These are phyloP conservation scores for Craterostigma plantagineum DNA, from an alignment of 257 asterid genomes.

Conservation along the genomic window DNA sequence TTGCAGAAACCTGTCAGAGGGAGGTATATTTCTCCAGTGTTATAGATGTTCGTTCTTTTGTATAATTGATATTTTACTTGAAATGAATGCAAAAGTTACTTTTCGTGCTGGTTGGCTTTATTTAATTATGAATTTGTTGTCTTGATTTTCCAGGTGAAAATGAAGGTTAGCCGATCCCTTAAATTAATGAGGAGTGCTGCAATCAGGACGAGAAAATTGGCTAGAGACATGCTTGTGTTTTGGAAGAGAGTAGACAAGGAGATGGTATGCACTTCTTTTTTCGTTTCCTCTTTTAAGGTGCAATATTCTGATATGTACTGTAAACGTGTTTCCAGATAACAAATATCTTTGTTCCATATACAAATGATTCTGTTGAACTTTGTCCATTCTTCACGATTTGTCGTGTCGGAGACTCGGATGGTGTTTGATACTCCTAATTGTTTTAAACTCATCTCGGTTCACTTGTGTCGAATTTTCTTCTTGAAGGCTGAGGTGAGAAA, in stretches of 20 bases:
- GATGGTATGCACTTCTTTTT: conserved; percentile 49
- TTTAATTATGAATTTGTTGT: no score
- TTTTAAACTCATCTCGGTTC: no score
- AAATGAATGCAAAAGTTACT: no score
- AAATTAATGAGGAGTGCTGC: conserved; percentile 85
- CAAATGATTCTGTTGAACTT: no score
- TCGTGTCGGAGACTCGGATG: conserved; percentile 8
- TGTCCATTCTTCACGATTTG: conserved; percentile 5
- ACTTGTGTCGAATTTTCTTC: conserved; percentile 10
- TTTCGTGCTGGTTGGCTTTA: no score
- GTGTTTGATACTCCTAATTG: conserved; percentile 1
- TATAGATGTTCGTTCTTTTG: no score
- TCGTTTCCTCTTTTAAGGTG: conserved; percentile 5
- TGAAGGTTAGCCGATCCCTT: conserved; percentile 82
- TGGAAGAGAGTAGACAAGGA: conserved; percentile 99
- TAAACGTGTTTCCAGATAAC: background rate
- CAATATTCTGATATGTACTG: background rate
- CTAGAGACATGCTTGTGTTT: conserved; percentile 81
- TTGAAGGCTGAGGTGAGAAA: conserved; percentile 87
- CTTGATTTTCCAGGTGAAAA: conserved; percentile 47
- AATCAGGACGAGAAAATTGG: conserved; percentile 73
- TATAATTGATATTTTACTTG: no score
- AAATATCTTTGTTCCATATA: no score
- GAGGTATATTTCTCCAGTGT: conserved; percentile 32
- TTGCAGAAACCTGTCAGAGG: conserved; percentile 85